Percentiles rank a stretch among this genome's conserved stretches.
These are phyloP conservation scores for Globisporangium paddicum DNA, from an alignment of 352 stramenopile genomes.

Conservation along the genomic window DNA sequence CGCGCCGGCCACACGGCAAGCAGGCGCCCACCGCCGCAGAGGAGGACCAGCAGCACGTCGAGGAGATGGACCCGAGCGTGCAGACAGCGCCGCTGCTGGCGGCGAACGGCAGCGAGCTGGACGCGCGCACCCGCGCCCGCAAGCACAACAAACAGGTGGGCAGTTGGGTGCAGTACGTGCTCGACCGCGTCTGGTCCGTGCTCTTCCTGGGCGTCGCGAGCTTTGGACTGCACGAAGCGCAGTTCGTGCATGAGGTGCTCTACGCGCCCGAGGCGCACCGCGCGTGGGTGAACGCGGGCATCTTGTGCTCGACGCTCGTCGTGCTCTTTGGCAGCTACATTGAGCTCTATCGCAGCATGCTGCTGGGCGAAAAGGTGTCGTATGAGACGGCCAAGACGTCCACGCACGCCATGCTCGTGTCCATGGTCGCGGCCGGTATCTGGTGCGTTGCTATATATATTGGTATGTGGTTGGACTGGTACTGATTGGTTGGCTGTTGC, in stretches of 20 bases:
- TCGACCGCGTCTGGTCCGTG: slow-evolving; percentile 55
- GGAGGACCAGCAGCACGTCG: background rate
- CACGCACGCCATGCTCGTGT: slow-evolving; percentile 64
- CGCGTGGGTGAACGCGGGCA: slow-evolving; percentile 43
- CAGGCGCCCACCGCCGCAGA: slow-evolving; percentile 2
- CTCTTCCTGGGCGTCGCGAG: slow-evolving; percentile 45
- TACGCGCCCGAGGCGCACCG: slow-evolving; percentile 47
- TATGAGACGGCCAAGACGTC: slow-evolving; percentile 61
- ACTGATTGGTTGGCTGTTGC: background rate
- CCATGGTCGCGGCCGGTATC: slow-evolving; percentile 46
- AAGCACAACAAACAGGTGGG: slow-evolving; percentile 17
- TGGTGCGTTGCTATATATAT: slow-evolving; percentile 27
- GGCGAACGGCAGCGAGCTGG: background rate
- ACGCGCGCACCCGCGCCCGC: slow-evolving; percentile 2
- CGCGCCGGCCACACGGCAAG: slow-evolving; percentile 23
- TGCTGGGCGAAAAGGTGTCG: slow-evolving; percentile 49
- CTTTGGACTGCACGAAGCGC: slow-evolving; percentile 50
- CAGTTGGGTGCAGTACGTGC: slow-evolving; percentile 35
- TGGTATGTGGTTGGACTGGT: background rate
- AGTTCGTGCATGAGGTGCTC: slow-evolving; percentile 55
- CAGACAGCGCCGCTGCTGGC: slow-evolving; percentile 16
- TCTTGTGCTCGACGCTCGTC: slow-evolving; percentile 46
- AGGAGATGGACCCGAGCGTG: slow-evolving; percentile 44
- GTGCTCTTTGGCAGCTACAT: slow-evolving; percentile 65
- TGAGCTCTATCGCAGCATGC: slow-evolving; percentile 60